Evolutionary conservation across 192 early-diverging fungal genomes (phyloP), one percentile per base, ranked within the genome.

Genomic region (Kickxella alabastrina): DNA sequence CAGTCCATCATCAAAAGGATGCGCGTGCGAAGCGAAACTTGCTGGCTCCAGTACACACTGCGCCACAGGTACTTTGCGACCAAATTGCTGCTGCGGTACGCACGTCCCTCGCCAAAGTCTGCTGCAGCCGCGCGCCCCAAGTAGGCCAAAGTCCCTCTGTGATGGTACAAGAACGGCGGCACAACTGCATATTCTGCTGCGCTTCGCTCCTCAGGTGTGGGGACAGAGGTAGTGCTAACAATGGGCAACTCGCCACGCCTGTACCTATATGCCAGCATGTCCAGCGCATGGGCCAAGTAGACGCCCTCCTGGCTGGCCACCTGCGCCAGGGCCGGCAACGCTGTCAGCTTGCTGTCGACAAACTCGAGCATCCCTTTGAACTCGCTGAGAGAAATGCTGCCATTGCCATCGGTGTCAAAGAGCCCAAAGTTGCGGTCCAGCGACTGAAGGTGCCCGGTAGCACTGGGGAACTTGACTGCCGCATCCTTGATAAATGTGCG

Each of bases 261-360:
- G n/a, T 57, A 59, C 1, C 26, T 17, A 22, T 44, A 10, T 10
- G 59, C 43, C 36, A 53, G 17, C 10, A 13, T 46, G 38, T 80
- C 83, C 57, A 97, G 85, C 14, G 83, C 62, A 18, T 68, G 57
- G 31, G 87, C 89, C 51, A 97, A 59, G 68, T 92, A 97, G 13
- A 75, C 62, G 41, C 92, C 92, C 70, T 97, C 90, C 49, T 92
- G 83, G 34, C 79, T 78, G 14, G 94, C 94, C 10, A 97, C 83
- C 74, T 97, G 94, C 7, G 94, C 94, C 7, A 89, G 89, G 10
- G 90, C 80, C 21, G 91, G 91, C 32, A 92, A 69, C 18, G 82
- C 86, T 48, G 51, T 84, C 81, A 70, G 86, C 62, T 65, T 76
- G 60, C 58, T 47, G 32, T 76, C 73, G 14, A 76, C 67, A 37